Evolutionary conservation across 179 eudicot genomes (phyloP), one percentile per base, ranked within the genome.

Genomic region (Beta lomatogona): DNA sequence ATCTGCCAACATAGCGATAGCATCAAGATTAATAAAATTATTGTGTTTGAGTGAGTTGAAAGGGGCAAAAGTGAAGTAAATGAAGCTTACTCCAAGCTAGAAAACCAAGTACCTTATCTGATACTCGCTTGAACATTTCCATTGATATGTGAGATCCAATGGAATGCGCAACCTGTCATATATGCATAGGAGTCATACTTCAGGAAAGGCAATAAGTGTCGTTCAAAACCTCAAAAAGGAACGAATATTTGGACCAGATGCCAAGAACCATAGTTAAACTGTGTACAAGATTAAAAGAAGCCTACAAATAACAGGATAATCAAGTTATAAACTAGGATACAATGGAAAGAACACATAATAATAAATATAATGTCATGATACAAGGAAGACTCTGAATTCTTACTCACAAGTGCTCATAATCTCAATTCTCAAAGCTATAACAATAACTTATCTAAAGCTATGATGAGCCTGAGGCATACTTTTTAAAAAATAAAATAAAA

Each of bases 111-210:
- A 95, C 98, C 98, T 92, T 92, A 31, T 85, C 71, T 15, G 91
- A 84, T 77, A 68, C 82, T 89, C 89, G 86, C 84, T 85, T 91
- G 61, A 89, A 76, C 63, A 91, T 79, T 84, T 93, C 97, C 48
- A 92, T 80, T 72, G 97, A 90, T 66, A 94, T 92, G 83, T 91
- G 87, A 79, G 97, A 86, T 71, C 98, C 98, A 85, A 95, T 89
- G 65, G 98, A 95, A 84, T 93, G 98, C 71, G 92, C 98, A 82
- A 95, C 91, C 98, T 95, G 41, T 82, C 83, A 82, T 86, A 80
- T 64, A 31, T 36, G 68, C 46, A 54, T 10, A 70, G 2, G 64
- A 36, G 57, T 79, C 78, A 86, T 59, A 73, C 6, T 80, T 72
- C 75, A 8, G 65, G 12, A 44, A 50, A 41, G 15, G 45, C 48